These are phyloP conservation scores for Mortierella sp. DNA, from an alignment of 371 early-diverging fungal genomes.

Conservation along the genomic window DNA sequence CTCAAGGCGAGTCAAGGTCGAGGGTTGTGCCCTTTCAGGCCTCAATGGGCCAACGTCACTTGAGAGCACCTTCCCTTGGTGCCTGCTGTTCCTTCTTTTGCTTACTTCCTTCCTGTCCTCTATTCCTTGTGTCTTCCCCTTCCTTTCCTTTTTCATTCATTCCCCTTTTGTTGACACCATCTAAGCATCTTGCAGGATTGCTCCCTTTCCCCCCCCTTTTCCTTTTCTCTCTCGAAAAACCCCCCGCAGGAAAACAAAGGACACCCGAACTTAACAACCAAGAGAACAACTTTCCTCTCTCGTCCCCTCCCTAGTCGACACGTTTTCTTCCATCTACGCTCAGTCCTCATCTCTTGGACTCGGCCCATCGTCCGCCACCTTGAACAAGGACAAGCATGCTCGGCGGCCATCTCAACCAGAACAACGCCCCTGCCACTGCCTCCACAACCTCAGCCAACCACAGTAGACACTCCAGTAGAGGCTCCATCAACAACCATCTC, in stretches of 20 bases:
- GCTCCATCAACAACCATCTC: slow-evolving; percentile 7
- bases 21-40: background rate
- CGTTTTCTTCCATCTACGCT: slow-evolving; percentile 8
- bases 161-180: background rate
- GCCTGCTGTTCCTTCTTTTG: too few species aligned
- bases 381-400: slow-evolving; percentile 20
- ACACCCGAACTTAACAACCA: background rate
- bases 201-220: background rate
- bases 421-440: background rate
- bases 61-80: background rate
- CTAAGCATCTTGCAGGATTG: background rate
- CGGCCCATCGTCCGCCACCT: background rate
- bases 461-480: slow-evolving; percentile 10
- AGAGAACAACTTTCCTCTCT: background rate
- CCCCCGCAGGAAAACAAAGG: background rate
- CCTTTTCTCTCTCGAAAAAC: background rate
- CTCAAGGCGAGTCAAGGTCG: background rate
- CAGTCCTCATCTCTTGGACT: background rate
- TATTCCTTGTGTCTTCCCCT: background rate
- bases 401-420: slow-evolving; percentile 24
- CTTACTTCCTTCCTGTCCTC: background rate
- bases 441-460: slow-evolving; percentile 4
- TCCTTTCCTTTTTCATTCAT: background rate
- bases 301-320: background rate
- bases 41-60: background rate